Base-by-base conservation (phyloP, 805 yeast genomes). In the Kodamaea jinghongensis region DNA sequence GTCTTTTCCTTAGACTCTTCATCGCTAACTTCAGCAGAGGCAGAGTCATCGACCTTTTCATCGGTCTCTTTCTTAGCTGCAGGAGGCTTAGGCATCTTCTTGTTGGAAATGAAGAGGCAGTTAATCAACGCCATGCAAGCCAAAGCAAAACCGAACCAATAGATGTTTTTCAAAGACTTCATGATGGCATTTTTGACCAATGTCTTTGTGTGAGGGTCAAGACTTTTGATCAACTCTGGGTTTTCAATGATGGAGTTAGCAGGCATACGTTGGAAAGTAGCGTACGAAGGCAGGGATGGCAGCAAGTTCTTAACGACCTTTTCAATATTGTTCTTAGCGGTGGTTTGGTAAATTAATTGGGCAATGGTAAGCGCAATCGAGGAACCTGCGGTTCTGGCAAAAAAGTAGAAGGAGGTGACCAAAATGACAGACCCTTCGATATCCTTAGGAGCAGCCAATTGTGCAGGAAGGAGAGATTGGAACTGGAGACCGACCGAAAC, bases 401-500 rank as follows among this genome's bases (percentile, higher is more conserved):
- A 74, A 45, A 67, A 64, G 41, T 73, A 40, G 36, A 68, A 60
- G 0, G 78, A 55, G 4, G 80, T 74, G 2, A 75, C 63, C 55
- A 76, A 52, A 34, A 78, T 73, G 5, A 66, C 62, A 3, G 73
- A 67, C 11, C 81, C 82, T 5, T 34, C 36, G n/a, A 75, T 67
- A 1, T 62, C 54, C 43, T 75, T 73, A 22, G 83, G 80, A 8
- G 78, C 77, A 16, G 65, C 57, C 6, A 77, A 53, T 48, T 77
- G 80, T 1, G 74, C 63, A 2, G 71, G 53, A 23, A 75, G 50
- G 34, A 74, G 56, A 11, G 66, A 48, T 37, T 60, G 66, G 52
- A 75, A 58, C 38, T 57, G 61, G 11, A 73, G 22, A 2, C 84
- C 85, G 30, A 68, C 54, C 0, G 74, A 64, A 4, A 70, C 57